Evolutionary conservation across 306 rosid species (phyloP), one percentile per base, ranked within the genome.

Genomic region (Glycine latifolia): DNA sequence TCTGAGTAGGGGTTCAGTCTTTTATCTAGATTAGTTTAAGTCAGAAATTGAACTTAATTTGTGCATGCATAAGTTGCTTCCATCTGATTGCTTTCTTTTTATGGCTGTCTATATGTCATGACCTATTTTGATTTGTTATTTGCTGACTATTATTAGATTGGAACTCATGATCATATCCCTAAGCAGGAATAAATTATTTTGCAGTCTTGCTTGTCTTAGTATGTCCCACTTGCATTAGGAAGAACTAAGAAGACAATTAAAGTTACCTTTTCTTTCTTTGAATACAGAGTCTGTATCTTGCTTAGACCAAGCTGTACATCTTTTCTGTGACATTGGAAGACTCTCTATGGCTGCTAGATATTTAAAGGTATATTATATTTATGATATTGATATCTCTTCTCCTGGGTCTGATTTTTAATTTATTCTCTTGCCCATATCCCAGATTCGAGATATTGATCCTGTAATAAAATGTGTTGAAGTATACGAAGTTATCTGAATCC

Each of bases 271-370:
- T 60, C 46, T 71, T 50, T 41, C 7, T 48, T 54, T 50, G 49
- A 53, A 59, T 82, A 78, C 89, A 93, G 99, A 93, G 86, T 85
- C 99, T 81, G 89, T 90, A 63, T 79, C 94, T 82, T 90, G 97
- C 92, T 84, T 95, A 81, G 88, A 89, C 80, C 85, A 87, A 74
- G 98, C 94, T 31, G 92, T 95, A 60, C 88, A 87, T 88, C 84
- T 91, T 81, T 67, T 90, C 70, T 95, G 99, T 91, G 98, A 95
- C 50, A 95, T 93, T 93, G 99, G 99, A 84, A 89, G 98, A 89
- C 96, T 95, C 78, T 91, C 87, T 71, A 92, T 95, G 99, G 98
- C 99, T 81, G 99, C 98, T 52, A 93, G 98, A 82, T 92, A 88
- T 82, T 90, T 85, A 63, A 95, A 95, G 98, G 99, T 91, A 87